Evolutionary conservation across 345 rosid genomes (phyloP).

Genomic region (Ricinus communis): DNA sequence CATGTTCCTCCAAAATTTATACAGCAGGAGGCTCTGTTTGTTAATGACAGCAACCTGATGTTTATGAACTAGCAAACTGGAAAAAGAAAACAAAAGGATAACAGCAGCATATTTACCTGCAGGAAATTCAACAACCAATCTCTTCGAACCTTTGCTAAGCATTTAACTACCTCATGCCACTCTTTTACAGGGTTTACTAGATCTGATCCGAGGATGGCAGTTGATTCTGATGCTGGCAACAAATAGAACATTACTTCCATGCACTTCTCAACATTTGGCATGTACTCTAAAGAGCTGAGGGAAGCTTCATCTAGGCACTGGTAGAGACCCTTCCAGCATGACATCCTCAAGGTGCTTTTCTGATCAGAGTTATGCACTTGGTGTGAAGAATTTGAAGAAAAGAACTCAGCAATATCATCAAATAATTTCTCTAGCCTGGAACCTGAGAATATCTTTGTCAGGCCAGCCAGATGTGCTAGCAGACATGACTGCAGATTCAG

Average conservation of each 20-base stretch:
- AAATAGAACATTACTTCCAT: slow-evolving; percentile 61
- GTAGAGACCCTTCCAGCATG: slow-evolving; percentile 80
- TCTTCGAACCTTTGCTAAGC: slow-evolving; percentile 62
- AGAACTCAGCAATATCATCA: slow-evolving; percentile 53
- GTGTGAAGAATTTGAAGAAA: slow-evolving; percentile 44
- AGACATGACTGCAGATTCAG: slow-evolving; percentile 60
- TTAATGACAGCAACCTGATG: not conserved
- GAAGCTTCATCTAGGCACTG: slow-evolving; percentile 69
- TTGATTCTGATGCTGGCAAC: slow-evolving; percentile 51
- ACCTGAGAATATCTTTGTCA: slow-evolving; percentile 66
- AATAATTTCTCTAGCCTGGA: slow-evolving; percentile 77
- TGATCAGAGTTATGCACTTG: slow-evolving; percentile 42
- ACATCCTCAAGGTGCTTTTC: slow-evolving; percentile 52
- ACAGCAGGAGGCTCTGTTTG: not conserved
- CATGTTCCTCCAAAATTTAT: not conserved
- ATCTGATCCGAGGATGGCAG: slow-evolving; percentile 26
- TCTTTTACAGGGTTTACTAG: slow-evolving; percentile 39
- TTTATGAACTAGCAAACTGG: not conserved
- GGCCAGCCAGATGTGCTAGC: slow-evolving; percentile 57
- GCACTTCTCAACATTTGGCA: slow-evolving; percentile 55
- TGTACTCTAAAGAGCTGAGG: slow-evolving; percentile 53
- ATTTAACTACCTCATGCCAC: slow-evolving; percentile 64
- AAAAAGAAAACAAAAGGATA: not conserved
- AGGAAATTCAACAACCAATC: slow-evolving; percentile 74
- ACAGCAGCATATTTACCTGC: slow-evolving; percentile 45